Percentiles rank a stretch among this genome's conserved stretches.
phyloP scores from a whole-genome alignment of 1,284 basidiomycete species.

The Microbotryum lychnidis-dioicae region DNA sequence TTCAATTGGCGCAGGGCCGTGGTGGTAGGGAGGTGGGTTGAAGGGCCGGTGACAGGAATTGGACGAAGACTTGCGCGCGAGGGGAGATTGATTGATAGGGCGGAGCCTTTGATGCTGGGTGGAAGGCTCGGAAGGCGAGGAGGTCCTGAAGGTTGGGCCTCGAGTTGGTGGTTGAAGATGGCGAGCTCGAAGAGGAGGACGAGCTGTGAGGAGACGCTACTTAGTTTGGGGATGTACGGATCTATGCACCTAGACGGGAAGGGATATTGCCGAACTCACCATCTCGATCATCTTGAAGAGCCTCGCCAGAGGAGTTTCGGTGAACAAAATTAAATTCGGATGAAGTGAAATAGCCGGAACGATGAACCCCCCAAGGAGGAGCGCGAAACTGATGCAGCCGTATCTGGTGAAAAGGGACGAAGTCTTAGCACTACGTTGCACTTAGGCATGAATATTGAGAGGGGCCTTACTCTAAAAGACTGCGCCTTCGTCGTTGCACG shows the following conservation, averaged over 20 bases:
- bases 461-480: no score
- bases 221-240: no score
- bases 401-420: background rate
- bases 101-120: background rate
- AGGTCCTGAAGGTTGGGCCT: background rate
- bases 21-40: no score
- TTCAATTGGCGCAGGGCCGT: no score
- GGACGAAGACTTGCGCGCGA: no score
- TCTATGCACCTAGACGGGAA: background rate
- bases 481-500: background rate
- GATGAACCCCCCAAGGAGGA: background rate
- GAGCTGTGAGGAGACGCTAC: background rate
- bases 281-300: conserved; percentile 3
- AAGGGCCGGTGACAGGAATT: no score
- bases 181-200: conserved; percentile 6
- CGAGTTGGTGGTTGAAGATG: background rate
- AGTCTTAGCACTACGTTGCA: background rate
- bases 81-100: background rate
- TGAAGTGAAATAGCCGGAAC: background rate
- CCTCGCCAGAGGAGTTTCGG: conserved; percentile 3
- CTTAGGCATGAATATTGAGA: background rate
- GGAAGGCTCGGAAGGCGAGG: background rate
- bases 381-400: background rate
- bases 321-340: background rate
- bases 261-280: background rate